Percentiles rank a stretch among this genome's conserved stretches.
These are phyloP conservation scores for Colletotrichum abscissum DNA, from an alignment of 2,329 filamentous ascomycete genomes.

Conservation along the genomic window DNA sequence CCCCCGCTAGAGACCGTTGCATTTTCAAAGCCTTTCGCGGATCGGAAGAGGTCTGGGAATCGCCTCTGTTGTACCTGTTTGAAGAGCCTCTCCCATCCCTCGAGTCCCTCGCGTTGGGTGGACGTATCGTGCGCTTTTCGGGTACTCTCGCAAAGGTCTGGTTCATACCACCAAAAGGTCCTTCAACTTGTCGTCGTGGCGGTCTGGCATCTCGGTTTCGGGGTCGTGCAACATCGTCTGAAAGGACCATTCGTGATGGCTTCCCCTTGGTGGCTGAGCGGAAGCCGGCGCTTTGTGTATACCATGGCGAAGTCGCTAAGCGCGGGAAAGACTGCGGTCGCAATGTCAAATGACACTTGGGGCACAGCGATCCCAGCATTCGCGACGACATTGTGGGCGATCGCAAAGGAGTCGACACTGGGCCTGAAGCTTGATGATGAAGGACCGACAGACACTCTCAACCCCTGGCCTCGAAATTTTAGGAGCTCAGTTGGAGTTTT, in stretches of 20 bases:
- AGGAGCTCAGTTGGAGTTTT: slow-evolving; percentile 26
- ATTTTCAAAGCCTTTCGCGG: slow-evolving; percentile 86
- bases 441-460: neutral
- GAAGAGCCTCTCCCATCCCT: slow-evolving; percentile 44
- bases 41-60: slow-evolving; percentile 38
- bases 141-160: slow-evolving; percentile 57
- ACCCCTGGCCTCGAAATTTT: slow-evolving; percentile 27
- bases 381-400: slow-evolving; percentile 33
- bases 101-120: slow-evolving; percentile 7
- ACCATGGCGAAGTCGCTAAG: slow-evolving; percentile 44
- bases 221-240: slow-evolving; percentile 60
- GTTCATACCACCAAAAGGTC: slow-evolving; percentile 69
- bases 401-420: neutral
- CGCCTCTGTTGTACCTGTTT: slow-evolving; percentile 39
- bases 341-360: slow-evolving; percentile 29
- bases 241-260: slow-evolving; percentile 69
- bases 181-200: slow-evolving; percentile 53
- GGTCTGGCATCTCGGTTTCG: slow-evolving; percentile 48
- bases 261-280: slow-evolving; percentile 47
- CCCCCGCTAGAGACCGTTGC: slow-evolving; percentile 81
- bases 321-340: slow-evolving; percentile 23
- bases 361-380: slow-evolving; percentile 34
- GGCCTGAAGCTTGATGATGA: slow-evolving; percentile 14
- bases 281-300: slow-evolving; percentile 49
- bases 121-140: slow-evolving; percentile 16